phyloP scores from a whole-genome alignment of 2,329 filamentous ascomycete genomes.

The Onygenales sp. region DNA sequence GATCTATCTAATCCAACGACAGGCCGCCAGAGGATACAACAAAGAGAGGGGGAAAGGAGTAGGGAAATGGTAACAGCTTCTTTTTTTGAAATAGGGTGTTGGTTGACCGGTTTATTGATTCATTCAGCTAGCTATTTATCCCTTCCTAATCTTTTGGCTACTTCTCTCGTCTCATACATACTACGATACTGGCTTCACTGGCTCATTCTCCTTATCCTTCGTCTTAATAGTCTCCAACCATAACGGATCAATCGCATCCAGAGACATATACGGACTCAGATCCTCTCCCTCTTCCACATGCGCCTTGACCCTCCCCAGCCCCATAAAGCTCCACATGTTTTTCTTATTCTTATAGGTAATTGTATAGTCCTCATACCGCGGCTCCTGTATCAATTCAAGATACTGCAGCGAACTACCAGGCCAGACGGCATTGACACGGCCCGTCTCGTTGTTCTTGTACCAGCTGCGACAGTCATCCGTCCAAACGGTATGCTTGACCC shows the following conservation, averaged over 20 bases:
- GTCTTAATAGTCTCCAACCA: conserved; percentile 21
- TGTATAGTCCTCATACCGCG: conserved; percentile 38
- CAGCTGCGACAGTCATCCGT: conserved; percentile 18
- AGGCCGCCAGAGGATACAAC: too few relatives aligned
- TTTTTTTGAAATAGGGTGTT: too few relatives aligned
- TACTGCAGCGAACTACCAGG: conserved; percentile 44
- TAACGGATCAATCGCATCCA: conserved; percentile 24
- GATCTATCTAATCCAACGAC: too few relatives aligned
- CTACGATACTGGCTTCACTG: not conserved
- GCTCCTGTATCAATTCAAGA: conserved; percentile 30
- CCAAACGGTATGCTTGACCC: conserved; percentile 23
- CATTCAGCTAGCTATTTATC: too few relatives aligned
- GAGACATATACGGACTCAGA: conserved; percentile 22
- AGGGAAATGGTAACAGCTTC: too few relatives aligned
- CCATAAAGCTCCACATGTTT: conserved; percentile 24
- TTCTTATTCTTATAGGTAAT: conserved; percentile 18
- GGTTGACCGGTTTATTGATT: too few relatives aligned
- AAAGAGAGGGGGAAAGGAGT: too few relatives aligned
- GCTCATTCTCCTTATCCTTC: conserved; percentile 5
- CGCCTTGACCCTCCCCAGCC: conserved; percentile 21
- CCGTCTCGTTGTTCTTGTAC: conserved; percentile 28
- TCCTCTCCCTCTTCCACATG: conserved; percentile 17
- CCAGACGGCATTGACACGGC: conserved; percentile 40
- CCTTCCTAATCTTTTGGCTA: too few relatives aligned
- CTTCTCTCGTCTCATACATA: too few relatives aligned